A percentile compares a stretch with the other conserved stretches of the same genome.
These are phyloP conservation scores for Isatis lusitanica DNA, from an alignment of 441 rosid genomes.

Conservation along the genomic window DNA sequence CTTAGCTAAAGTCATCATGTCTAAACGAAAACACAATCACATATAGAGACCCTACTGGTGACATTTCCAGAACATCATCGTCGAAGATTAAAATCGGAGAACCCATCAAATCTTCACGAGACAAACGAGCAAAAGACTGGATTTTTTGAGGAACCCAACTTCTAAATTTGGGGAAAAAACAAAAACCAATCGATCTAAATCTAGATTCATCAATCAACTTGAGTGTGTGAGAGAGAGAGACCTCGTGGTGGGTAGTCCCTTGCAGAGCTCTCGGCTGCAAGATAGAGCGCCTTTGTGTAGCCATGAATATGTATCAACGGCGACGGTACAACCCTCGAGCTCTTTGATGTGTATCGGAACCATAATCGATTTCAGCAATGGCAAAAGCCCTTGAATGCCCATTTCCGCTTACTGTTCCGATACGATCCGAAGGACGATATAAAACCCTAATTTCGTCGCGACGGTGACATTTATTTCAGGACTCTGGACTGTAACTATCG, in stretches of 20 bases:
- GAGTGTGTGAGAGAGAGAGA: conserved; percentile 11
- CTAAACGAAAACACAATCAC: not conserved
- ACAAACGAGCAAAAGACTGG: not conserved
- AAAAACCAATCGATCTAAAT: conserved; percentile 21
- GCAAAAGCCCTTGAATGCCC: conserved; percentile 95
- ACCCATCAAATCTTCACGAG: not conserved
- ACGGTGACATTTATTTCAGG: not conserved
- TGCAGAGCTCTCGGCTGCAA: conserved; percentile 85
- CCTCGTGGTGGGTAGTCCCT: conserved; percentile 78
- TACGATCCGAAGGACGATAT: not conserved
- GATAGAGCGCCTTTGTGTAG: conserved; percentile 90
- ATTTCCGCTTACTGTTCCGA: conserved; percentile 26
- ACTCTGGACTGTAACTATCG: not conserved
- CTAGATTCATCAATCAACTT: not conserved
- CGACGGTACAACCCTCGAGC: conserved; percentile 73
- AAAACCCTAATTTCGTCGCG: conserved; percentile 30
- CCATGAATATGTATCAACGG: conserved; percentile 94
- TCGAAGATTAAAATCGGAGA: not conserved
- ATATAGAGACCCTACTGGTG: not conserved
- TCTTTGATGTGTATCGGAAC: conserved; percentile 70
- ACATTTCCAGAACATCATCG: not conserved
- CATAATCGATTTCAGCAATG: conserved; percentile 86
- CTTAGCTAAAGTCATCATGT: not conserved
- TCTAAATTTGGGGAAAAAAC: not conserved
- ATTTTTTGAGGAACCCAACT: conserved; percentile 25